Evolutionary conservation across 192 early-diverging fungal genomes (phyloP).

Genomic region (Mortierella claussenii): DNA sequence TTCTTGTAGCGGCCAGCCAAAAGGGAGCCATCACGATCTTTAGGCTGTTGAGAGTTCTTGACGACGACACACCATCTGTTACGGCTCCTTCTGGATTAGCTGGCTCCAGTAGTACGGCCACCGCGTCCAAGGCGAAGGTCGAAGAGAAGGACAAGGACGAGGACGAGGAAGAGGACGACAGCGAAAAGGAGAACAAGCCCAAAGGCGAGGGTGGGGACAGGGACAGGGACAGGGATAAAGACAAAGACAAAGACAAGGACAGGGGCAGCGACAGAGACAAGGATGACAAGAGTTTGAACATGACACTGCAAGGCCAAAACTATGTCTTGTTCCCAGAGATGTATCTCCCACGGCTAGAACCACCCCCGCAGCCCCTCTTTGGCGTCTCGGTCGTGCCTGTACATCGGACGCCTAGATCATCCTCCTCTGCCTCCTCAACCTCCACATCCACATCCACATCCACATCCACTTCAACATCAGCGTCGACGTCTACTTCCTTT

Average conservation of each 20-base stretch:
- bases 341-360: constrained; percentile 43
- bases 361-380: constrained; percentile 13
- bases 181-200: not conserved
- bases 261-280: not conserved
- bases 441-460: not conserved
- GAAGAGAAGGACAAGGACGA: not conserved
- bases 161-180: not conserved
- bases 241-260: not conserved
- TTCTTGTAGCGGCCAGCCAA: constrained; percentile 46
- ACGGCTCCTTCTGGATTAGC: not conserved
- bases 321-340: constrained; percentile 48
- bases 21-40: constrained; percentile 46
- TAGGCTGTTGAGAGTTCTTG: constrained; percentile 23
- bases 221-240: not conserved
- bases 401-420: not conserved
- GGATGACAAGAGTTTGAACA: not conserved
- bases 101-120: not conserved
- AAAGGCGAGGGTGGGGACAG: not conserved
- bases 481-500: constrained; percentile 11
- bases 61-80: not conserved
- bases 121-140: not conserved
- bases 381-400: constrained; percentile 28
- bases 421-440: no score
- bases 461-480: not conserved
- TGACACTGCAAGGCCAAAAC: no score